phyloP scores from a whole-genome alignment of 1,139 yeast genomes.

The Suhomyces yuchorum region DNA sequence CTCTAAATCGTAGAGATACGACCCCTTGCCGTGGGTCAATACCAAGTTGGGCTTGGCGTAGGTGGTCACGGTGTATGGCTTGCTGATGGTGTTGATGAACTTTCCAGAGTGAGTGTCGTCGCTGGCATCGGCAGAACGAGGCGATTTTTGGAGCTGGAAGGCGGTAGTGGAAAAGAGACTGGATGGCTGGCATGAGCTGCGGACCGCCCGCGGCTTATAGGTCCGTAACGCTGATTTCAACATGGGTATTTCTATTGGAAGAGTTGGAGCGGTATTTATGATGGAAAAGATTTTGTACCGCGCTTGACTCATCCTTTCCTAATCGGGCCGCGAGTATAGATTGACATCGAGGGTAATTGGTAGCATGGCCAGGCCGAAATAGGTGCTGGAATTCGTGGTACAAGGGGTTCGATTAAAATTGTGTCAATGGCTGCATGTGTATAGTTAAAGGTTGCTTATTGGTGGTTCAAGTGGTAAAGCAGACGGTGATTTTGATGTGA shows the following conservation, averaged over 20 bases:
- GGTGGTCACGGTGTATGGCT: constrained; percentile 74
- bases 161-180: constrained; percentile 4
- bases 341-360: background rate
- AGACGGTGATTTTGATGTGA: no score
- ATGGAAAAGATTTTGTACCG: constrained; percentile 34
- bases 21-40: constrained; percentile 71
- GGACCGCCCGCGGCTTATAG: background rate
- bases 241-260: constrained; percentile 8
- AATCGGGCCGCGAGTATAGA: constrained; percentile 21
- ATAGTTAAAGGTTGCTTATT: no score
- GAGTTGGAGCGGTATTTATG: background rate
- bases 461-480: no score
- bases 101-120: constrained; percentile 30
- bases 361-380: background rate
- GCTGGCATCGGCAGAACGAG: constrained; percentile 19
- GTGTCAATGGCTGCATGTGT: no score
- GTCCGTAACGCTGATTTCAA: constrained; percentile 11
- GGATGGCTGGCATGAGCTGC: background rate
- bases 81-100: constrained; percentile 35
- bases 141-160: background rate
- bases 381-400: no score
- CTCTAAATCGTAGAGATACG: constrained; percentile 74
- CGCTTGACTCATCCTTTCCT: constrained; percentile 41
- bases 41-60: constrained; percentile 79
- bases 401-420: no score